These are phyloP conservation scores for Lipomyces starkeyi DNA, from an alignment of 805 yeast species.

Conservation along the genomic window DNA sequence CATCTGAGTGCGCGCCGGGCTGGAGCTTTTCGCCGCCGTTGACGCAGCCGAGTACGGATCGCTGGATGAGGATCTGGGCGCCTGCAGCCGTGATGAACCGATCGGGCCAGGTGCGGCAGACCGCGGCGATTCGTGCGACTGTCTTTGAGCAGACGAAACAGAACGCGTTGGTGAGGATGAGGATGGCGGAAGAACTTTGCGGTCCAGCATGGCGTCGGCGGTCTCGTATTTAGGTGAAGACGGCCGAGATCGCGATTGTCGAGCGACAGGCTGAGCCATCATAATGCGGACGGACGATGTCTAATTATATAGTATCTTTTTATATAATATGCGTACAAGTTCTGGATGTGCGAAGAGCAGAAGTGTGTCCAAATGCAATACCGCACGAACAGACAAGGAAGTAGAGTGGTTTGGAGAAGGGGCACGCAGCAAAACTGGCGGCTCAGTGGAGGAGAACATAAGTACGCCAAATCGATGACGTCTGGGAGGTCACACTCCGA, in stretches of 20 bases:
- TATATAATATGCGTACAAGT: not conserved
- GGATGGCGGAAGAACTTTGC: not conserved
- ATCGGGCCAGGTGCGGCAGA: not conserved
- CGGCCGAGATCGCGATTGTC: constrained; percentile 3
- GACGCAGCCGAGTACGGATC: not conserved
- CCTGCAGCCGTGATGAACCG: not conserved
- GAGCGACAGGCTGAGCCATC: constrained; percentile 1
- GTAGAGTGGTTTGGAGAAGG: not conserved
- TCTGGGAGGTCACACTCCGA: not conserved
- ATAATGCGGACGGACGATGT: not conserved
- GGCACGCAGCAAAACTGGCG: constrained; percentile 2
- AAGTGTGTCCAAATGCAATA: no score
- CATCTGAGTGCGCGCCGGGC: not conserved
- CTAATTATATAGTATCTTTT: not conserved
- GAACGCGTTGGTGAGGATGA: not conserved
- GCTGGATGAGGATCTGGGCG: not conserved
- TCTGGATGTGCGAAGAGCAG: not conserved
- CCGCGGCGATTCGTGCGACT: not conserved
- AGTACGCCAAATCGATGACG: constrained; percentile 1
- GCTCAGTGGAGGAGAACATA: not conserved
- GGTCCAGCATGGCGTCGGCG: not conserved
- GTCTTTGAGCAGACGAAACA: not conserved
- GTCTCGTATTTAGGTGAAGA: not conserved
- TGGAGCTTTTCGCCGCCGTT: not conserved
- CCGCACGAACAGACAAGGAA: not conserved